These are phyloP conservation scores for Sporothrix brasiliensis DNA, from an alignment of 2,329 filamentous ascomycete genomes.

Conservation along the genomic window DNA sequence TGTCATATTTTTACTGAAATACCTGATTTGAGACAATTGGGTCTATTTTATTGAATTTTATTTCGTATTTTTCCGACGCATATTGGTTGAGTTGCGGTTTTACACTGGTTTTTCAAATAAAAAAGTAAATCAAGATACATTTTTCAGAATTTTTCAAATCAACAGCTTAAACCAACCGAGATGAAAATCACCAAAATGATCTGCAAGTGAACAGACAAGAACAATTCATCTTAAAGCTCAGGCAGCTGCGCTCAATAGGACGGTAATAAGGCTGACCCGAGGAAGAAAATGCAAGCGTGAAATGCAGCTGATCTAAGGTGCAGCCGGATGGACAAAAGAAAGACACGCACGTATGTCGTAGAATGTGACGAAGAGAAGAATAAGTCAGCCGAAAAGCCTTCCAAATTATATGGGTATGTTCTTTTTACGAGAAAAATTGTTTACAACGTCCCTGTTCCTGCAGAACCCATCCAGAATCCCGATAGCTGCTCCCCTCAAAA, in stretches of 20 bases:
- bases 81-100: background rate
- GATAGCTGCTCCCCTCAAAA: background rate
- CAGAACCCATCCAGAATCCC: background rate
- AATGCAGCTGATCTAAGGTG: background rate
- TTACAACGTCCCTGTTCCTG: constrained; percentile 3
- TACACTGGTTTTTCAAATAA: background rate
- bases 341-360: background rate
- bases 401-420: constrained; percentile 5
- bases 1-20: background rate
- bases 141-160: background rate
- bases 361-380: background rate
- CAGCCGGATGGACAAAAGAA: background rate
- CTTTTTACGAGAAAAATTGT: background rate
- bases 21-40: background rate
- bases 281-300: background rate
- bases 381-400: background rate
- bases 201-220: background rate
- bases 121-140: background rate
- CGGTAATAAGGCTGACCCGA: no score
- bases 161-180: background rate
- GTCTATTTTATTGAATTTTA: background rate
- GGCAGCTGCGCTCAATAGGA: no score
- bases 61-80: background rate
- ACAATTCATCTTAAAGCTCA: no score
- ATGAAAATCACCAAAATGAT: background rate